These are phyloP conservation scores for Medicago ruthenica DNA, from an alignment of 306 rosid genomes.

Conservation along the genomic window DNA sequence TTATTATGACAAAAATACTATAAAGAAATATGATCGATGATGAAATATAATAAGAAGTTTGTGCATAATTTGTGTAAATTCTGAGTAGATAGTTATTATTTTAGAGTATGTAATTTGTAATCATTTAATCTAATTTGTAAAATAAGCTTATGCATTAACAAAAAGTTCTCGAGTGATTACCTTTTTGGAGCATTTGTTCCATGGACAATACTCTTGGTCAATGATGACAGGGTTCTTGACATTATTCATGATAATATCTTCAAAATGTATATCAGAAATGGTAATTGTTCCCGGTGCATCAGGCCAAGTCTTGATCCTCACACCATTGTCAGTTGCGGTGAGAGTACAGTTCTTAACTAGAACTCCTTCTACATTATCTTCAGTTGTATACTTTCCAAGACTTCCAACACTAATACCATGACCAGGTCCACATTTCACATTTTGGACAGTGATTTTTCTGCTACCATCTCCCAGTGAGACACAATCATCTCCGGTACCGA, in stretches of 20 bases:
- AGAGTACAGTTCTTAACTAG: neutral
- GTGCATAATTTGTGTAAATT: too few relatives aligned
- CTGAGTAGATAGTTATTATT: too few relatives aligned
- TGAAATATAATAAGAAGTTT: too few relatives aligned
- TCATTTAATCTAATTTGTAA: too few relatives aligned
- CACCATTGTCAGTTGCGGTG: neutral
- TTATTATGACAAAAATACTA: too few relatives aligned
- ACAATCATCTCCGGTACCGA: constrained; percentile 33
- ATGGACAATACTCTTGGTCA: constrained; percentile 17
- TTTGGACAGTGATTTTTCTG: neutral
- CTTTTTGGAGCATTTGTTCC: neutral
- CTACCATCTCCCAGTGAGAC: constrained; percentile 32
- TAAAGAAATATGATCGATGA: too few relatives aligned
- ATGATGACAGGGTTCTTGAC: constrained; percentile 1
- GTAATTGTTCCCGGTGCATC: neutral
- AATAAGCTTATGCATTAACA: neutral
- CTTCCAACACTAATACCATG: constrained; percentile 17
- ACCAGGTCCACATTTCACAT: constrained; percentile 10
- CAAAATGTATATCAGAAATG: constrained; percentile 1
- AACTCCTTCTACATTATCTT: neutral
- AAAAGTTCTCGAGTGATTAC: neutral
- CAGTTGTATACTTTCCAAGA: neutral
- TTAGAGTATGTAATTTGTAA: too few relatives aligned
- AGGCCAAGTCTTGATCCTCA: constrained; percentile 6
- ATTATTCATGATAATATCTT: constrained; percentile 3